phyloP scores from a whole-genome alignment of 371 early-diverging fungal species.

The Apophysomyces sp. region DNA sequence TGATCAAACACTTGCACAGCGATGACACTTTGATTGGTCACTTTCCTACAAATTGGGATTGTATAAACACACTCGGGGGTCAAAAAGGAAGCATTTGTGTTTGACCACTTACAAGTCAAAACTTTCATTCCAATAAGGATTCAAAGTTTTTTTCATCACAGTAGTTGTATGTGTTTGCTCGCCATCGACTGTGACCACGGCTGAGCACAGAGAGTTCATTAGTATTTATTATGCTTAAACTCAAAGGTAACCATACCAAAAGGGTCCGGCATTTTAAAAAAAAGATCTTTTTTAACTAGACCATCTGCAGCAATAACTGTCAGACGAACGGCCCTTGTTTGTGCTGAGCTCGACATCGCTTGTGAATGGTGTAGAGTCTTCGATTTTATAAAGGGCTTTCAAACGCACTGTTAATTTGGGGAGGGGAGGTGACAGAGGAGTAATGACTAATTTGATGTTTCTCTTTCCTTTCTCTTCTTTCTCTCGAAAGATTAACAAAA shows the following conservation, averaged over 20 bases:
- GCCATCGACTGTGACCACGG: slow-evolving; percentile 87
- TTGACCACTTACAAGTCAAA: slow-evolving; percentile 57
- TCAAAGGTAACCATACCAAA: slow-evolving; percentile 59
- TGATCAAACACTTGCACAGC: slow-evolving; percentile 97
- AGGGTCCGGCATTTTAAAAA: slow-evolving; percentile 56
- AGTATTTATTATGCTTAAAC: slow-evolving; percentile 31
- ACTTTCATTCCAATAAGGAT: slow-evolving; percentile 84
- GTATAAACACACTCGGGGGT: too few species aligned
- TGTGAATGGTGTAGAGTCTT: too few species aligned
- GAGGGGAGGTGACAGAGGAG: too few species aligned
- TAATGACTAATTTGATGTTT: too few species aligned
- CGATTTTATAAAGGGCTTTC: too few species aligned
- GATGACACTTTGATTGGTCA: slow-evolving; percentile 75
- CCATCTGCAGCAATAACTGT: slow-evolving; percentile 92
- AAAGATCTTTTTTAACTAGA: slow-evolving; percentile 87
- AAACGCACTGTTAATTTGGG: too few species aligned
- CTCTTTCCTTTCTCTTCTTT: too few species aligned
- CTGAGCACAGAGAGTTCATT: slow-evolving; percentile 25
- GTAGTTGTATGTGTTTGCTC: slow-evolving; percentile 81
- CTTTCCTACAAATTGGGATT: too few species aligned
- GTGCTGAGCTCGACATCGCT: slow-evolving; percentile 32
- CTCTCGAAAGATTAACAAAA: too few species aligned
- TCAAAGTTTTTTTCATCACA: slow-evolving; percentile 73
- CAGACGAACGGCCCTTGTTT: slow-evolving; percentile 40
- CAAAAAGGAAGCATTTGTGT: too few species aligned